Conservation (phyloP, 2,329 filamentous ascomycete genomes). For the Paraconiothyrium sp. region DNA sequence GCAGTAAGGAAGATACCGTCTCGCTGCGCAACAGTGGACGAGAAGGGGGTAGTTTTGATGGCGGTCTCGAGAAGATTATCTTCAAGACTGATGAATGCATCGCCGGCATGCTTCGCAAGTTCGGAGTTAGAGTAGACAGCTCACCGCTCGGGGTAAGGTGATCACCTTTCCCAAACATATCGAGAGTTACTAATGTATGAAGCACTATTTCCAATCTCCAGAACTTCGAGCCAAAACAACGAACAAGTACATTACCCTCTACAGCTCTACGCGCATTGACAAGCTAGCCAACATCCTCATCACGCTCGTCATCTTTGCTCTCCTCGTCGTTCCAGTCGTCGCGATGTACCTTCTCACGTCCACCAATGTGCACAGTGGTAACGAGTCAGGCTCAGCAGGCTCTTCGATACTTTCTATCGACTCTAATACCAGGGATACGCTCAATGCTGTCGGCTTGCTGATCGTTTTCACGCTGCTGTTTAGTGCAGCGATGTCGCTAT, state of each 20-base stretch:
- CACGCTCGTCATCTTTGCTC: constrained; percentile 54
- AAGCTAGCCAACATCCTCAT: constrained; percentile 54
- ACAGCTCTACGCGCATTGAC: constrained; percentile 50
- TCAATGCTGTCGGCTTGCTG: constrained; percentile 53
- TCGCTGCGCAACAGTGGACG: constrained; percentile 49
- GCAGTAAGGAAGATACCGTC: constrained; percentile 53
- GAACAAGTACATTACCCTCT: constrained; percentile 47
- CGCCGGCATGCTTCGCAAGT: constrained; percentile 28
- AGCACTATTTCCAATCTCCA: constrained; percentile 52
- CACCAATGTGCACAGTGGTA: constrained; percentile 21
- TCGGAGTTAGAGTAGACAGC: constrained; percentile 18
- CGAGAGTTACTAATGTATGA: background rate
- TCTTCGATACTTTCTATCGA: constrained; percentile 8
- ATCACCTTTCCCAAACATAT: background rate
- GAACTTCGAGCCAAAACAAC: constrained; percentile 50
- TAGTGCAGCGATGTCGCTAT: constrained; percentile 48
- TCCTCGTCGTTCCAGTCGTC: constrained; percentile 53
- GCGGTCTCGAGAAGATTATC: constrained; percentile 48
- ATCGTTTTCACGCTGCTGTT: constrained; percentile 54
- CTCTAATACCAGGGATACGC: constrained; percentile 38
- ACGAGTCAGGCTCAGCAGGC: constrained; percentile 1
- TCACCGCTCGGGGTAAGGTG: constrained; percentile 38
- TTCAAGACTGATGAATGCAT: constrained; percentile 36
- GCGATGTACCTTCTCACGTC: constrained; percentile 52
- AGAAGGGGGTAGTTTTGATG: constrained; percentile 54